Evolutionary conservation across 768 basidiomycete species (phyloP), one percentile per base, ranked within the genome.

Genomic region (Candolleomyces efflorescens): DNA sequence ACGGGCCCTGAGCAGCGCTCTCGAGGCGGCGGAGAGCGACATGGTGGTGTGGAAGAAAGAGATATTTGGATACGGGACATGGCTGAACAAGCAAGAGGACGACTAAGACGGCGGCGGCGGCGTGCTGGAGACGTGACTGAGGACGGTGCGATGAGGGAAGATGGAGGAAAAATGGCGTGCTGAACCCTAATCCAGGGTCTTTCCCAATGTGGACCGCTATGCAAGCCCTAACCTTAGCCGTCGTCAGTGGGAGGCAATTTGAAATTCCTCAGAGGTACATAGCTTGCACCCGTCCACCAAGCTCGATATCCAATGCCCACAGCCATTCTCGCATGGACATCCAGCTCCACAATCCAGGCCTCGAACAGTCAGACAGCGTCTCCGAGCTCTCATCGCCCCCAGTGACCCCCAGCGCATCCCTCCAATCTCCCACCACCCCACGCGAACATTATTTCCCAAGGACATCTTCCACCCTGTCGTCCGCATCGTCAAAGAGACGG

Each of bases 191-290:
- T 27, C 23, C 47, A 49, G 47, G 22, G 13, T 2, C 9, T 32
- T 32, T 5, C 32, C 47, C 17, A 18, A 49, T 49, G 41, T 15
- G 17, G 41, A 1, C 32, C 32, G 32, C 7, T 32, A 32, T 32
- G 32, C n/a, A n/a, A n/a, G 17, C 41, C 59, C 50, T 41, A 60
- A 61, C 62, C 63, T 60, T 64, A 63, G 56, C 22, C 13, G 46
- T 22, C 32, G 32, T 5, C 7, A 7, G 32, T 32, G 32, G 11
- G 32, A n/a, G 32, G 32, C 11, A 32, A 32, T 32, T 32, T 32
- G 32, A 32, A 32, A 32, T 32, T 32, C 32, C n/a, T n/a, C 32
- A 32, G 23, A 48, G 46, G n/a, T n/a, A n/a, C 6, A 26, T 48
- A 13, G 36, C n/a, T 15, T 38, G n/a, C 11, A 27, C 17, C 38